These are phyloP conservation scores for Helotiales sp. DNA, from an alignment of 2,329 filamentous ascomycete species.

Conservation along the genomic window DNA sequence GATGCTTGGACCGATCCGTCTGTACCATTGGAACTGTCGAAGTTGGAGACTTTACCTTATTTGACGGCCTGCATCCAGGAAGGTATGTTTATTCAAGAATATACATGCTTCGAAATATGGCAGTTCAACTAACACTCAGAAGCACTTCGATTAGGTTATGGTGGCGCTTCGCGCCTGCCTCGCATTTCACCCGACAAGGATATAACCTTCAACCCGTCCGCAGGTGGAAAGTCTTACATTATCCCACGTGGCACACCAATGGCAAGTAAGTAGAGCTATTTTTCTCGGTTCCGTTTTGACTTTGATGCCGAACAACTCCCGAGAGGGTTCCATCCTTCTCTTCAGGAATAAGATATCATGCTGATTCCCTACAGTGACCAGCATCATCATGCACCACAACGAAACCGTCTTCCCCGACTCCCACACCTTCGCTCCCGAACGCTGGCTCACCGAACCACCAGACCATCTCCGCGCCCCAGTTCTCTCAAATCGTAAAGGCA, in stretches of 20 bases:
- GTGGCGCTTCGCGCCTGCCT: constrained; percentile 23
- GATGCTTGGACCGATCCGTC: constrained; percentile 13
- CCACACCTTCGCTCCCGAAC: constrained; percentile 8
- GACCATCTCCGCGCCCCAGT: background rate
- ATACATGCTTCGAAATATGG: background rate
- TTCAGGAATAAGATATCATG: too few species aligned
- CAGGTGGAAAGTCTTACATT: constrained; percentile 2
- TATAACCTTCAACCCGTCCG: constrained; percentile 9
- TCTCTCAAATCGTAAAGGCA: background rate
- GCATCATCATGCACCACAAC: constrained; percentile 10
- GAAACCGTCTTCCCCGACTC: constrained; percentile 14
- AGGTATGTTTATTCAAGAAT: constrained; percentile 22
- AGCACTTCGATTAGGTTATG: constrained; percentile 23
- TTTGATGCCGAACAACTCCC: too few species aligned
- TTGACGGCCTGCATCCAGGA: constrained; percentile 35
- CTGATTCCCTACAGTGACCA: too few species aligned
- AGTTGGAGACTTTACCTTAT: constrained; percentile 31
- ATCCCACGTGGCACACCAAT: constrained; percentile 13
- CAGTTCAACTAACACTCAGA: background rate
- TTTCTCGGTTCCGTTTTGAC: too few species aligned
- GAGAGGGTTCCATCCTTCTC: too few species aligned
- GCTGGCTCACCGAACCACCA: constrained; percentile 8
- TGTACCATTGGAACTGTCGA: background rate
- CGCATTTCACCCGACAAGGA: constrained; percentile 27
- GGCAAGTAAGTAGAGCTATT: too few species aligned